phyloP scores from a whole-genome alignment of 768 basidiomycete genomes.

The Melanogaster broomeanus region DNA sequence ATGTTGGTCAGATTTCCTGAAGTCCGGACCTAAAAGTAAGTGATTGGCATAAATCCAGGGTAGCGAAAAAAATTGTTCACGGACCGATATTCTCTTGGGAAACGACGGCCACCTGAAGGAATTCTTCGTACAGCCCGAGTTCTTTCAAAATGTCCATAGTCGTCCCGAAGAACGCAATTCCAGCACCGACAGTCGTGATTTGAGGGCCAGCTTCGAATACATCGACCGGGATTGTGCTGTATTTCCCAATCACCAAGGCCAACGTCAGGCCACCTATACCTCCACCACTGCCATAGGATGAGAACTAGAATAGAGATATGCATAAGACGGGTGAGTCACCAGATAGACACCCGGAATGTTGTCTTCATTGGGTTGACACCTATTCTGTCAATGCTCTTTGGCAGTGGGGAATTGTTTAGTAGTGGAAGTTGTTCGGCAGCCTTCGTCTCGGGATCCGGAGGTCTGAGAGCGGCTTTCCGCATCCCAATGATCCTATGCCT shows the following conservation, averaged over 20 bases:
- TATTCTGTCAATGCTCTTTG: too few relatives aligned
- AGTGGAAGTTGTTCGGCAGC: too few relatives aligned
- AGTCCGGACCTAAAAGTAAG: conserved; percentile 20
- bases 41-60: neutral
- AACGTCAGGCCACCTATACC: conserved; percentile 40
- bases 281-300: conserved; percentile 33
- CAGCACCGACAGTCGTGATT: conserved; percentile 46
- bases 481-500: too few relatives aligned
- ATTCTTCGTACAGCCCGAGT: conserved; percentile 40
- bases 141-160: conserved; percentile 41
- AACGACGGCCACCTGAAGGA: conserved; percentile 15
- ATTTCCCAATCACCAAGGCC: conserved; percentile 30
- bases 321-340: conserved; percentile 3
- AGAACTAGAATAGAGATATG: too few relatives aligned
- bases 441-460: too few relatives aligned
- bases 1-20: conserved; percentile 37
- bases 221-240: conserved; percentile 33
- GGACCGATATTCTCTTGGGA: conserved; percentile 23
- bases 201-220: conserved; percentile 43
- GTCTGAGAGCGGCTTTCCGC: too few relatives aligned
- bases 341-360: conserved; percentile 17
- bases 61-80: neutral
- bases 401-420: too few relatives aligned
- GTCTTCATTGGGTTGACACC: neutral
- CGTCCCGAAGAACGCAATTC: conserved; percentile 49